phyloP scores from a whole-genome alignment of 1,139 yeast genomes.

The Scheffersomyces titani region DNA sequence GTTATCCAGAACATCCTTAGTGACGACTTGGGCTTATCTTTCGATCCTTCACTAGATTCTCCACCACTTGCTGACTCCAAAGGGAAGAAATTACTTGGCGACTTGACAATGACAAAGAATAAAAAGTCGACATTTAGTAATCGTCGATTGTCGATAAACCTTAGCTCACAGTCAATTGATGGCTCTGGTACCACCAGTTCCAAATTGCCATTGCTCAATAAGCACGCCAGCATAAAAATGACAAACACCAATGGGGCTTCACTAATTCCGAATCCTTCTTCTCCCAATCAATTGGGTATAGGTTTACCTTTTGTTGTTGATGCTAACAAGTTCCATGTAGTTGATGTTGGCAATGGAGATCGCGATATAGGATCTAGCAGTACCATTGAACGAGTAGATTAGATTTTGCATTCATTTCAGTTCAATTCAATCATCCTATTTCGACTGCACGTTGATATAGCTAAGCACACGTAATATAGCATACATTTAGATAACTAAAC shows the following conservation, averaged over 20 bases:
- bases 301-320: conserved; percentile 15
- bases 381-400: conserved; percentile 28
- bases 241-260: conserved; percentile 3
- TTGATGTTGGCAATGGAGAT: conserved; percentile 11
- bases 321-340: conserved; percentile 13
- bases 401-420: conserved; percentile 1
- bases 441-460: neutral
- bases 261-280: conserved; percentile 2
- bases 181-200: conserved; percentile 5
- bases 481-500: neutral
- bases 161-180: neutral
- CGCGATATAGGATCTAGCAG: conserved; percentile 27
- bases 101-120: neutral
- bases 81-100: neutral
- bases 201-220: conserved; percentile 34
- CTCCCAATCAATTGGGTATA: conserved; percentile 3
- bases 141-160: neutral
- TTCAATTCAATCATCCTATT: neutral
- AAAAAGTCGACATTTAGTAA: neutral
- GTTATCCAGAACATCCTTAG: conserved; percentile 15
- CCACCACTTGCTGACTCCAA: conserved; percentile 23
- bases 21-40: conserved; percentile 32
- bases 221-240: conserved; percentile 33
- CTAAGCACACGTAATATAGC: neutral
- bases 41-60: conserved; percentile 32